Percentiles rank a stretch among this genome's conserved stretches.
These are phyloP conservation scores for Lachancea sp. DNA, from an alignment of 805 yeast genomes.

Conservation along the genomic window DNA sequence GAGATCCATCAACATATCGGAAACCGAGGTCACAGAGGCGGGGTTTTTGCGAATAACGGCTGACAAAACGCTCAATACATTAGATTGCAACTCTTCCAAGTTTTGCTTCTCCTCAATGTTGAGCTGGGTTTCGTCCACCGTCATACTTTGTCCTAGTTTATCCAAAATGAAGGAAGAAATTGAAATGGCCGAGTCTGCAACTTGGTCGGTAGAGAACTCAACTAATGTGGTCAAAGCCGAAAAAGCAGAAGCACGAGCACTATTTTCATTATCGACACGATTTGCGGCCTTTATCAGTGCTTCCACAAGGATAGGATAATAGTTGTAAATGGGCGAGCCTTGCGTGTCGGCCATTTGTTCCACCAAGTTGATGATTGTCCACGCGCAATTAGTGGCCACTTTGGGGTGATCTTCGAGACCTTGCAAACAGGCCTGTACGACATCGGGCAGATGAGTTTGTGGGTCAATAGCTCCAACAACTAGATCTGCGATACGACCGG, in stretches of 20 bases:
- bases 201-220: constrained; percentile 62
- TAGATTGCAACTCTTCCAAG: constrained; percentile 84
- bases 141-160: constrained; percentile 66
- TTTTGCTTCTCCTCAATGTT: constrained; percentile 66
- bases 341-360: constrained; percentile 59
- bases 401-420: constrained; percentile 92
- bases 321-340: constrained; percentile 65
- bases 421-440: constrained; percentile 62
- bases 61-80: constrained; percentile 69
- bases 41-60: constrained; percentile 80
- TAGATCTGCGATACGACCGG: constrained; percentile 90
- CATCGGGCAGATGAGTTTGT: constrained; percentile 56
- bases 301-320: constrained; percentile 63
- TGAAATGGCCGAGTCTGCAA: constrained; percentile 58
- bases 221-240: constrained; percentile 86
- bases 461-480: constrained; percentile 71
- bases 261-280: constrained; percentile 73
- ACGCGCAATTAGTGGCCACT: constrained; percentile 94
- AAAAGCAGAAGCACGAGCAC: constrained; percentile 92
- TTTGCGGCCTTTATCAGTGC: constrained; percentile 63
- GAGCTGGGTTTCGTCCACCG: constrained; percentile 51
- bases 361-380: constrained; percentile 88
- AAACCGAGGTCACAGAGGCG: constrained; percentile 52
- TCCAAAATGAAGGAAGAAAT: constrained; percentile 69
- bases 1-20: constrained; percentile 81